Base-by-base conservation (phyloP, 768 basidiomycete species). In the Gloeophyllum trabeum region DNA sequence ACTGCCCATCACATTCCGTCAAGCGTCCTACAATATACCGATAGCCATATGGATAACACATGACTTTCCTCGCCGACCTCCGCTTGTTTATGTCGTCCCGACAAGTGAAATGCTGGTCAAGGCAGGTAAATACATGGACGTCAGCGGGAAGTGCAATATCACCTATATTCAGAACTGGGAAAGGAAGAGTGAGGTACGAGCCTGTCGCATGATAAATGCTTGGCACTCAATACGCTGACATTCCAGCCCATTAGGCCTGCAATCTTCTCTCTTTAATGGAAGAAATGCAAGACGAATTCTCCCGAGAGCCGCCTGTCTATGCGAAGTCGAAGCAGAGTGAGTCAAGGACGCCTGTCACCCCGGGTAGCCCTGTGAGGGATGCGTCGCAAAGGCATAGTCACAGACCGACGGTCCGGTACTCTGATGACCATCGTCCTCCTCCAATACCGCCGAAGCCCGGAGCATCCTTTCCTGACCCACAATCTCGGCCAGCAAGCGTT, bases 51-150 rank as follows among this genome's bases (percentile, higher is more conserved):
- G 93, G 92, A 51, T 98, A 32, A 71, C 90, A 2, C 71, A 72
- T 40, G 86, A 88, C 32, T 97, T 91, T 54, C 94, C 94, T 3
- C 68, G 71, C 34, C 66, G 67, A 10, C 80, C 92, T 0, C 96
- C 96, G 18, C 73, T 98, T 53, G 71, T 70, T 18, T 97, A 90
- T 64, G 92, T 99, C 50, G 84, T 90, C 10, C 94, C 96, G 24
- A 96, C 90, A 2, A 73, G 67, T 41, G 81, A 87, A 54, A 90
- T 99, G 81, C 79, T 92, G 45, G 77, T 99, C 51, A 79, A 80
- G 50, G 70, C 87, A 7, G 75, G 81, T 18, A 73, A 67, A 35
- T 68, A 73, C 54, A 70, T 97, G 52, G 91, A 97, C 53, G 72
- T 85, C 42, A 89, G 82, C 54, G 93, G 85, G 18, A 67, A 70